Base-by-base conservation (phyloP, 2,329 filamentous ascomycete species). In the Phyllosticta paracitricarpa region DNA sequence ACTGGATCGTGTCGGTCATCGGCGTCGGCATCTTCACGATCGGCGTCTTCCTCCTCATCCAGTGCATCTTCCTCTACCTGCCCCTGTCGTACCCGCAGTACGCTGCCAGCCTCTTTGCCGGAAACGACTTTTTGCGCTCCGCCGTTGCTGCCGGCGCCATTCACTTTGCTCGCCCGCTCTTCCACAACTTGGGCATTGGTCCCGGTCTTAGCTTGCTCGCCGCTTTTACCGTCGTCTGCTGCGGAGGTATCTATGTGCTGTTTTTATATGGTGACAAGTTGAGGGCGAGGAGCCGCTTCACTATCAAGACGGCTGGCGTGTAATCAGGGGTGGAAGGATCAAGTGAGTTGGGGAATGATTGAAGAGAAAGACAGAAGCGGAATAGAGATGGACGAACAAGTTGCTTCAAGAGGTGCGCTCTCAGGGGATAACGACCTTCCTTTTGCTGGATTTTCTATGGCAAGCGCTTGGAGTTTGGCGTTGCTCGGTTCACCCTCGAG, bases 131-230 rank as follows among this genome's bases (percentile, higher is more conserved):
- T 55, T 67, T 69, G 0, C 65, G 72, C 10, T 66, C 62, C 2
- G 79, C 82, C 2, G 72, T 88, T 2, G 85, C 84, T 6, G 83
- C 81, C 58, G 84, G 79, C 0, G 81, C 81, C 26, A 79, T 88
- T 54, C 72, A 87, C 22, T 87, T 86, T 66, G 79, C 81, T 0
- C 77, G 80, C 55, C 84, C 85, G 5, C 75, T 88, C 59, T 88
- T 81, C 61, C 70, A 73, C 17, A 83, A 84, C 65, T 67, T 88
- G 4, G 84, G 84, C 14, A 80, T 88, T 28, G 83, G 78, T 4
- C 76, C 73, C 54, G 86, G 84, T 2, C 77, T 80, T 0, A 82
- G 77, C 63, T 66, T 88, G 35, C 75, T 88, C 5, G 85, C 78
- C 2, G 77, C 72, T 1, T 67, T 76, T 61, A 77, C 67, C 48